Evolutionary conservation across 371 early-diverging fungal genomes (phyloP), one percentile per base, ranked within the genome.

Genomic region (Ordospora colligata): DNA sequence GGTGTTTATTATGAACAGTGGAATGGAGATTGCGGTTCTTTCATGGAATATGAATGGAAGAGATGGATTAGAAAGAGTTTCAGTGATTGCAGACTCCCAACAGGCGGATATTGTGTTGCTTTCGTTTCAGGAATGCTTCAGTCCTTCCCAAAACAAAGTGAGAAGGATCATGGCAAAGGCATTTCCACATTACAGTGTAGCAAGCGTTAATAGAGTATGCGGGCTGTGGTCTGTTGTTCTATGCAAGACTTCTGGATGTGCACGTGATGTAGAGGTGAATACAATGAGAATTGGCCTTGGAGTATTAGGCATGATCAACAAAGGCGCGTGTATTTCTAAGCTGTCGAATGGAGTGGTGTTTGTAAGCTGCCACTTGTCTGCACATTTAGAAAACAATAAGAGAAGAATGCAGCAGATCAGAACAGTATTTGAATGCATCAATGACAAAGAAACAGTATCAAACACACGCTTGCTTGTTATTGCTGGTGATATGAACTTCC

Each of bases 401-500:
- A 58, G 49, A 12, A 72, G 77, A 44, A 10, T 50, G 46, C 10
- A 66, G 5, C 74, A 75, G 42, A 49, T 77, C 22, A 45, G 37
- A 21, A 37, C 25, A 21, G 64, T 77, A 27, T 52, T 77, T 22
- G 32, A 73, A 40, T 73, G 25, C 17, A 19, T 63, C 14, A 50
- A 51, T 17, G 43, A 58, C 44, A 14, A 17, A 22, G 62, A 54
- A 11, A 53, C 43, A 8, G 10, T 58, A 32, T 40, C 11, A 21
- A 23, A 17, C 14, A 25, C n/a, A 2, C n/a, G 25, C 44, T 25
- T 44, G 11, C 40, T 72, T 17, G 14, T 77, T 19, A 12, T 77
- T 2, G 45, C 74, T 37, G 77, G 77, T 4, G 77, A 77, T 42
- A 44, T 77, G 23, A 77, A 77, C 54, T 77, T 77, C 51, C 63